Conservation (phyloP, 345 rosid genomes). For the Abelmoschus esculentus region DNA sequence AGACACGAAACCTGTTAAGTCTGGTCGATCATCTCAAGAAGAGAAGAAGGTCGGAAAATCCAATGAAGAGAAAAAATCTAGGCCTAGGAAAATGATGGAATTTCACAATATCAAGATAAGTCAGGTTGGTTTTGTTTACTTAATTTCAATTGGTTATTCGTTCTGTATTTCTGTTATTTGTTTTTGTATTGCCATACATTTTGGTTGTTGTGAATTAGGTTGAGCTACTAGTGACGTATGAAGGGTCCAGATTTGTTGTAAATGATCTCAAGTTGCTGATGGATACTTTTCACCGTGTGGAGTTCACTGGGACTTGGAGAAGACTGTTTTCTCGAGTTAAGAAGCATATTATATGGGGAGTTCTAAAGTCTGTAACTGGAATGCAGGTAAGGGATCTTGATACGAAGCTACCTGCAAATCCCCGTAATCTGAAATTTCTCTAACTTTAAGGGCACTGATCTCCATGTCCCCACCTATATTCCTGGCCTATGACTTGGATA, state of each 20-base stretch:
- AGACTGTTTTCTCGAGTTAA: constrained; percentile 94
- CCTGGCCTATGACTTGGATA: not conserved
- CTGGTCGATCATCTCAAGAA: constrained; percentile 80
- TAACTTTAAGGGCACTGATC: not conserved
- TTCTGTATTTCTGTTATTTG: constrained; percentile 1
- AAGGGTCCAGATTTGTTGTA: constrained; percentile 62
- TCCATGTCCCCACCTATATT: not conserved
- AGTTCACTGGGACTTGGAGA: constrained; percentile 96
- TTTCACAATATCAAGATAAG: constrained; percentile 91
- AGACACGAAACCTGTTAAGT: constrained; percentile 55
- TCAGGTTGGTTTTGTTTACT: constrained; percentile 48
- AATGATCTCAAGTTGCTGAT: constrained; percentile 92
- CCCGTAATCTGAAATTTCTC: not conserved
- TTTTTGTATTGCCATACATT: not conserved
- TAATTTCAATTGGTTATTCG: not conserved
- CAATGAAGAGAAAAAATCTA: constrained; percentile 75
- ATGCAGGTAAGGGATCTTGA: constrained; percentile 64
- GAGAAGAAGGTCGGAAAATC: constrained; percentile 81
- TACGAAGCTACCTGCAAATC: not conserved
- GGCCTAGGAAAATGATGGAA: constrained; percentile 87
- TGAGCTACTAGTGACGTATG: constrained; percentile 78
- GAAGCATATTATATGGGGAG: constrained; percentile 98
- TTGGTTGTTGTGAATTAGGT: constrained; percentile 37
- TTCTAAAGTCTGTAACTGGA: constrained; percentile 91
- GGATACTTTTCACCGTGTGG: constrained; percentile 87